Percentiles rank a stretch among this genome's conserved stretches.
phyloP scores from a whole-genome alignment of 495 filamentous ascomycete species.

The Hapsidospora chrysogenum region DNA sequence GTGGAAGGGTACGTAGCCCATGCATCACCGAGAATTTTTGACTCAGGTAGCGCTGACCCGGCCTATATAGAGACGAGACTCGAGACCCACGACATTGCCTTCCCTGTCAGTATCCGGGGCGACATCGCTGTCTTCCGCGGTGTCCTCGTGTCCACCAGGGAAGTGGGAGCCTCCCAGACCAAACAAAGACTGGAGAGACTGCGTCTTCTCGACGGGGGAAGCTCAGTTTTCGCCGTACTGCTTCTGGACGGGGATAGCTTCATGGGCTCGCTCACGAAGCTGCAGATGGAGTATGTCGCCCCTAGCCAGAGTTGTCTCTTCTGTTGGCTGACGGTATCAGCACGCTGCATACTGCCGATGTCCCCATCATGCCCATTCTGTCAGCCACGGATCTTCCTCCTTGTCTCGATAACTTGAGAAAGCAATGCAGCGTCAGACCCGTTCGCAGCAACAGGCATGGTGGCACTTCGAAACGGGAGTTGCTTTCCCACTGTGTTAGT shows the following conservation, averaged over 20 bases:
- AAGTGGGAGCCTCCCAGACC: conserved; percentile 16
- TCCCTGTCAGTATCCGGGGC: too few species aligned
- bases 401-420: conserved; percentile 13
- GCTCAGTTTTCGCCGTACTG: conserved; percentile 34
- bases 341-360: conserved; percentile 8
- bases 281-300: conserved; percentile 26
- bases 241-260: conserved; percentile 23
- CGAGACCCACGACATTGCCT: conserved; percentile 35
- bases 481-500: conserved; percentile 1
- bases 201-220: conserved; percentile 19
- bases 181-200: conserved; percentile 29
- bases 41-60: too few species aligned
- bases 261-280: conserved; percentile 18
- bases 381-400: conserved; percentile 10
- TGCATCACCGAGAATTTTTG: too few species aligned
- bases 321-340: conserved; percentile 8
- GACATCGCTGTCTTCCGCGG: conserved; percentile 28
- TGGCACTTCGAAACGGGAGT: neutral
- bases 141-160: conserved; percentile 34
- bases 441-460: conserved; percentile 1
- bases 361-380: conserved; percentile 20
- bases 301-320: too few species aligned
- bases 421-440: conserved; percentile 7
- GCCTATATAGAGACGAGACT: conserved; percentile 26
- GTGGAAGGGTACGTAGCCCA: conserved; percentile 33